Conservation (phyloP, 1,284 basidiomycete genomes). For the Phaffia rhodozyma region DNA sequence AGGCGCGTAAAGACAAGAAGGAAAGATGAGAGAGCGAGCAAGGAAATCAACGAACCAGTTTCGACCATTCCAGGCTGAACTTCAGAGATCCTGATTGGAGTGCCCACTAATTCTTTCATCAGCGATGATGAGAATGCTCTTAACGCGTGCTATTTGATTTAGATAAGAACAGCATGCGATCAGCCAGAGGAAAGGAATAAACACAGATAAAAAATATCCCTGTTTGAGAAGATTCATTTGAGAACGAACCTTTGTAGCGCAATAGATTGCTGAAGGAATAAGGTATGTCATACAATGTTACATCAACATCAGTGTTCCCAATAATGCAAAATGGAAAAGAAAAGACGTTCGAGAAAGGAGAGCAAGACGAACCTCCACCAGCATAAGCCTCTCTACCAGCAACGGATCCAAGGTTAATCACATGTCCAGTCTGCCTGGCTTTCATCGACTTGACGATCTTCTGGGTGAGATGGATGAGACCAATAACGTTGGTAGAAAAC, state of each 20-base stretch:
- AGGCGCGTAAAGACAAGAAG: not conserved
- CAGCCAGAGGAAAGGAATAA: slow-evolving; percentile 36
- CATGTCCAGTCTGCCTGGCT: slow-evolving; percentile 68
- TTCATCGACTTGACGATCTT: slow-evolving; percentile 59
- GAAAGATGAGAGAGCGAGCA: not conserved
- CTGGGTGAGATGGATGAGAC: slow-evolving; percentile 72
- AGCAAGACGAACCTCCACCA: slow-evolving; percentile 45
- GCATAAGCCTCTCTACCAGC: slow-evolving; percentile 84
- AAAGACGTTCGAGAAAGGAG: not conserved
- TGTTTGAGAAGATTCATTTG: not conserved
- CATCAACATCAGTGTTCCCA: not conserved
- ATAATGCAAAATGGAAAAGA: not conserved
- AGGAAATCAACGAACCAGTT: slow-evolving; percentile 37
- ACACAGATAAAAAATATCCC: not conserved
- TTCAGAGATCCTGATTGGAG: slow-evolving; percentile 29
- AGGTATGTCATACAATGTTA: not conserved
- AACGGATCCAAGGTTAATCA: slow-evolving; percentile 92
- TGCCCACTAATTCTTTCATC: slow-evolving; percentile 74
- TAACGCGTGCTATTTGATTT: slow-evolving; percentile 79
- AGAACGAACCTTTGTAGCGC: slow-evolving; percentile 24
- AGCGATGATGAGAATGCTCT: slow-evolving; percentile 75
- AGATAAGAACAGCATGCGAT: slow-evolving; percentile 33
- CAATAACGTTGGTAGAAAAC: slow-evolving; percentile 87
- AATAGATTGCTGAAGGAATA: slow-evolving; percentile 36
- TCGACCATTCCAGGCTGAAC: slow-evolving; percentile 46